Evolutionary conservation across 1,284 basidiomycete species (phyloP), one percentile per base, ranked within the genome.

Genomic region (Malassezia psittaci): DNA sequence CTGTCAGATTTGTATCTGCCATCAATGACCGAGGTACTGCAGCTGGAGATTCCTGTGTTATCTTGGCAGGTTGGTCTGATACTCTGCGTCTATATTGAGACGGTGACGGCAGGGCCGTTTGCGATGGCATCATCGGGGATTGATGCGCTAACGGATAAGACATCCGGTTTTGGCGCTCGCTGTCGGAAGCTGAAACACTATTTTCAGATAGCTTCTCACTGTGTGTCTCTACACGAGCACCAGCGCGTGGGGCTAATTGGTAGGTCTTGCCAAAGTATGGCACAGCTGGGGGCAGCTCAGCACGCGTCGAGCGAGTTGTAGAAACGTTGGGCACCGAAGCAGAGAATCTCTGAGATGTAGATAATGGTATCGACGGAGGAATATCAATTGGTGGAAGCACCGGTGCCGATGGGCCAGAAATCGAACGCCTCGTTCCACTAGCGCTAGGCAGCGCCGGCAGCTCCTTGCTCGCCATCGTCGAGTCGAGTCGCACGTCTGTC

Each of bases 211-310:
- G 24, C 24, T 29, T 29, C 24, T 29, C 24, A 4, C 7, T 29
- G 7, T 29, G 24, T 29, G 3, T 29, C 24, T 29, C 24, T 29
- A 29, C 24, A 29, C 7, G 24, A 29, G 24, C 24, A 29, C 24
- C 24, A 4, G 48, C 48, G 29, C 39, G 48, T 35, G 48, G 48
- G 13, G 48, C 48, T 9, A 51, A 33, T 8, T 33, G 34, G 33
- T 40, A 42, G 29, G 40, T 40, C 11, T n/a, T 5, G 39, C 48
- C 48, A n/a, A 51, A 41, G 38, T 51, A 51, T 33, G 24, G 48
- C 43, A 34, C 15, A 10, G 24, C 43, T 7, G 43, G 19, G 7
- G 21, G 15, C 5, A 6, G 21, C 5, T 43, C 41, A 11, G 19
- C 7, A 19, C 11, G 41, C 21, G 41, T 24, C 41, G 41, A 24